phyloP scores from a whole-genome alignment of 495 filamentous ascomycete species.

The Podospora bellae-mahoneyi region DNA sequence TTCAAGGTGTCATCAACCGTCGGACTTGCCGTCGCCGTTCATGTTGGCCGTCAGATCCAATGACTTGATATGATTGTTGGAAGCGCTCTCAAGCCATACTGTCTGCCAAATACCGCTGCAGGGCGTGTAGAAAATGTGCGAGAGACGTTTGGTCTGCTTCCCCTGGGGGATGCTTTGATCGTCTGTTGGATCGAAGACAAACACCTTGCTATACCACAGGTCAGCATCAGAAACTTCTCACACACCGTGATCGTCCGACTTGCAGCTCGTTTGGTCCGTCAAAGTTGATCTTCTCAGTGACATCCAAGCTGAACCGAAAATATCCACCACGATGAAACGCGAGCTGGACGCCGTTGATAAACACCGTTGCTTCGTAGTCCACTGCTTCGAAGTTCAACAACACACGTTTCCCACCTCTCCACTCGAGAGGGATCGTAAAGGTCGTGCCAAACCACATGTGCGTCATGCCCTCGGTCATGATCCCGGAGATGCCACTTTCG shows the following conservation, averaged over 20 bases:
- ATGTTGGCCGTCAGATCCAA: constrained; percentile 57
- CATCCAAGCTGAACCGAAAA: constrained; percentile 57
- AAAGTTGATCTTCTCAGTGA: constrained; percentile 47
- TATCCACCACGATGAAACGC: constrained; percentile 61
- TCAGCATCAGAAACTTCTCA: background rate
- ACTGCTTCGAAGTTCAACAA: constrained; percentile 68
- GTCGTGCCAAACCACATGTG: constrained; percentile 61
- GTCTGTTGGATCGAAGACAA: constrained; percentile 65
- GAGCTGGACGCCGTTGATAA: constrained; percentile 55
- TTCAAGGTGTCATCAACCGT: background rate
- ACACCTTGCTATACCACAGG: constrained; percentile 46
- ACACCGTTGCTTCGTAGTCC: constrained; percentile 64
- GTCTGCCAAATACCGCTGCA: constrained; percentile 69
- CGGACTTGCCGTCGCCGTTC: constrained; percentile 54
- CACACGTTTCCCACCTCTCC: constrained; percentile 39
- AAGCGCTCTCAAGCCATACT: constrained; percentile 63
- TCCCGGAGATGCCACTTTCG: constrained; percentile 51
- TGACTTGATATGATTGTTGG: constrained; percentile 50
- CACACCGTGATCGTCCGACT: constrained; percentile 13
- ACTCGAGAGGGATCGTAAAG: constrained; percentile 52
- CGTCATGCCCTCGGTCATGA: constrained; percentile 46
- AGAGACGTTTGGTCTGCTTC: constrained; percentile 57
- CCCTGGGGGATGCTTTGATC: constrained; percentile 57
- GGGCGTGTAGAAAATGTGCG: constrained; percentile 67
- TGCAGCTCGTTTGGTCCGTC: constrained; percentile 53